Percentiles rank a stretch among this genome's conserved stretches.
Conservation (phyloP, 495 filamentous ascomycete genomes). For the Penicillium simplicissimum region DNA sequence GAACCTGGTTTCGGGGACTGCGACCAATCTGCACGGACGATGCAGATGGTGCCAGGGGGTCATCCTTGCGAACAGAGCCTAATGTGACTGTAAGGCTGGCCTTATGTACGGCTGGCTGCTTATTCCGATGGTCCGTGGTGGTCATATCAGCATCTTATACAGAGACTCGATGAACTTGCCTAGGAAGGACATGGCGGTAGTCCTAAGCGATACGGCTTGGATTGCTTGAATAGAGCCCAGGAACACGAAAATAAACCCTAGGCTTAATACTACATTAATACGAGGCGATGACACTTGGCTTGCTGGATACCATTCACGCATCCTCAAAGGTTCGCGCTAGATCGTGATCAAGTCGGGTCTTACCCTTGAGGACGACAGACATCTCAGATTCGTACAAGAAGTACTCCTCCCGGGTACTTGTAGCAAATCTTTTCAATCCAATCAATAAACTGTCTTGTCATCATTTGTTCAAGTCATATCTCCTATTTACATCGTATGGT, state of each 20-base stretch:
- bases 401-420: too few species aligned
- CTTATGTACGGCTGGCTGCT: conserved; percentile 17
- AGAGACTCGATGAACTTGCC: background rate
- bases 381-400: too few species aligned
- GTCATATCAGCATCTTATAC: background rate
- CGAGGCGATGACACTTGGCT: too few species aligned
- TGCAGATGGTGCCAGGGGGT: conserved; percentile 16
- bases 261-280: too few species aligned
- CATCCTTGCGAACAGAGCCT: conserved; percentile 22
- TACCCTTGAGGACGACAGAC: too few species aligned
- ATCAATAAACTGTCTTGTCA: background rate
- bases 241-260: too few species aligned
- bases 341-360: too few species aligned
- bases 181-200: background rate
- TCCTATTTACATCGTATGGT: conserved; percentile 38
- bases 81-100: conserved; percentile 27
- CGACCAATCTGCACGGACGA: background rate
- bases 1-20: background rate
- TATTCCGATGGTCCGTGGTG: conserved; percentile 10
- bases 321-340: too few species aligned
- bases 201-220: background rate
- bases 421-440: background rate
- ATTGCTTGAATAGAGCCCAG: too few species aligned
- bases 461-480: conserved; percentile 7
- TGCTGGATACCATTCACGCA: too few species aligned